phyloP scores from a whole-genome alignment of 257 asterid species.

The Haberlea rhodopensis region DNA sequence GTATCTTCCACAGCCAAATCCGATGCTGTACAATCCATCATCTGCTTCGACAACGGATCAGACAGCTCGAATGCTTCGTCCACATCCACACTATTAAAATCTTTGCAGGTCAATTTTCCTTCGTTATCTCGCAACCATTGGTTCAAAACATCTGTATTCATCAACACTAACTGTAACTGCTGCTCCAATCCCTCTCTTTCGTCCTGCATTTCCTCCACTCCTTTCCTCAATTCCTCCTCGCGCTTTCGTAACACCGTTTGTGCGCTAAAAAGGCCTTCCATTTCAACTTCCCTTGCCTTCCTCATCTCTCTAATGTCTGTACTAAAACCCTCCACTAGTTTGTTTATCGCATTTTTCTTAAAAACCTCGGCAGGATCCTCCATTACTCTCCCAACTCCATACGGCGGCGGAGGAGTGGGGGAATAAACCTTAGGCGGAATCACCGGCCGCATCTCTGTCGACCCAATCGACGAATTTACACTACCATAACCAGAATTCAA shows the following conservation, averaged over 20 bases:
- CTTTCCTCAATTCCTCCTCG: conserved; percentile 54
- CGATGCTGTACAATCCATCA: conserved; percentile 65
- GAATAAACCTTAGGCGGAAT: conserved; percentile 69
- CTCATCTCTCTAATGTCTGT: conserved; percentile 63
- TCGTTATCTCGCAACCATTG: conserved; percentile 83
- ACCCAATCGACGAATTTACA: conserved; percentile 38
- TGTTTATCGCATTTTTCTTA: conserved; percentile 53
- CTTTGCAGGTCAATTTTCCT: conserved; percentile 35
- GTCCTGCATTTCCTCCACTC: conserved; percentile 78
- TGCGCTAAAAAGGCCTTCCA: conserved; percentile 68
- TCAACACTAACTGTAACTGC: conserved; percentile 79
- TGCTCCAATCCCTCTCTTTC: conserved; percentile 93
- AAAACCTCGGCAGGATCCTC: conserved; percentile 70
- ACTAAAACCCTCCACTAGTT: conserved; percentile 54
- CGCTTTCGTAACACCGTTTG: conserved; percentile 67
- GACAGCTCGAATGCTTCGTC: conserved; percentile 63
- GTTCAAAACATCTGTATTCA: conserved; percentile 65
- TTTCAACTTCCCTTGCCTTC: conserved; percentile 60
- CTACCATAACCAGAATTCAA: conserved; percentile 34
- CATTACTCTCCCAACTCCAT: conserved; percentile 41
- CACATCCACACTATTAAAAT: conserved; percentile 40
- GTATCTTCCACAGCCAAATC: conserved; percentile 88
- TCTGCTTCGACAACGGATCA: conserved; percentile 73
- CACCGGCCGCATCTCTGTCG: conserved; percentile 46
- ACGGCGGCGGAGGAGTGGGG: conserved; percentile 60